Evolutionary conservation across 2,329 filamentous ascomycete species (phyloP), one percentile per base, ranked within the genome.

Genomic region (Sarocladiaceae sp.): DNA sequence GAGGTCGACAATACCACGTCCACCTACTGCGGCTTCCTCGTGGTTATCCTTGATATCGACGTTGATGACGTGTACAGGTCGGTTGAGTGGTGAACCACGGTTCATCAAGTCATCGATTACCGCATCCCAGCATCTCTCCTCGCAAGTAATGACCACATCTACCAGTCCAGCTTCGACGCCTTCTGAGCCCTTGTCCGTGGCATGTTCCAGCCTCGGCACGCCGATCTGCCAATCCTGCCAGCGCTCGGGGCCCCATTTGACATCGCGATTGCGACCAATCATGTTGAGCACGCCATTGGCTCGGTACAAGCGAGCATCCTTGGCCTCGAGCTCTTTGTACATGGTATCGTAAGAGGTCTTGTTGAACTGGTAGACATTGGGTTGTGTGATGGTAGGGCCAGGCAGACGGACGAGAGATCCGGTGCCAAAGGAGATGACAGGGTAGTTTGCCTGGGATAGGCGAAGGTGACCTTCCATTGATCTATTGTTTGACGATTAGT

Each of bases 31-130:
- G 0, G 94, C 94, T 70, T 99, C 94, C 67, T 99, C 93, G 64
- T 97, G 94, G 64, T 97, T 99, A 71, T 99, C 94, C 68, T 88
- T 93, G 64, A 99, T 99, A 66, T 99, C 94, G 52, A 99, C 87
- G 62, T 99, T 99, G 76, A 99, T 96, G 53, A 99, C 90, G 66
- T 99, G 94, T 1, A 99, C 94, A 0, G 94, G 92, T 2, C 90
- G 78, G 68, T 99, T 99, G 53, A 99, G 76, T 3, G 89, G 87
- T 0, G 87, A 84, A 7, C 93, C 94, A 56, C 95, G 83, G 61
- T 84, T 88, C 56, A 96, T 82, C 50, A 99, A 76, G 66, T 99
- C 93, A 62, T 99, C 94, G 11, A 99, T 81, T 29, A 99, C 94
- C 4, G 94, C 92, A 70, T 99, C 94, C 90, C 95, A 99, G 66